A percentile compares a stretch with the other conserved stretches of the same genome.
phyloP scores from a whole-genome alignment of 2,329 filamentous ascomycete species.

The Beauveria australis region DNA sequence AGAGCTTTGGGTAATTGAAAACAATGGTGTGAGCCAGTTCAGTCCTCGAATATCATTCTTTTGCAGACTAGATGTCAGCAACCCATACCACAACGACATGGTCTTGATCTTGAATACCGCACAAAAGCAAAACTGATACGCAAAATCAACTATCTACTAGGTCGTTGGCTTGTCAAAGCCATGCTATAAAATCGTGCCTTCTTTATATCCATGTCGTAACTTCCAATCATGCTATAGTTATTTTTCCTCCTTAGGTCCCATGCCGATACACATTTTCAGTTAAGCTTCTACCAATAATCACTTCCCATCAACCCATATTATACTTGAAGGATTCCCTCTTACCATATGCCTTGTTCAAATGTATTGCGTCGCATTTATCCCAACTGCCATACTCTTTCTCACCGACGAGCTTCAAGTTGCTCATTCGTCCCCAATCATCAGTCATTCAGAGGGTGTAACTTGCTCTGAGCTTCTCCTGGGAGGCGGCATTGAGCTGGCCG shows the following conservation, averaged over 20 bases:
- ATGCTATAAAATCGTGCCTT: conserved; percentile 5
- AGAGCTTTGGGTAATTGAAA: too few relatives aligned
- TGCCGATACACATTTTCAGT: neutral
- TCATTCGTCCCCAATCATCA: neutral
- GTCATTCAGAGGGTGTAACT: conserved; percentile 35
- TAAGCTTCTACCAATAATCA: neutral
- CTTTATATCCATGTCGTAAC: conserved; percentile 3
- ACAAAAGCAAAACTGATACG: neutral
- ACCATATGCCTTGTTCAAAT: conserved; percentile 10
- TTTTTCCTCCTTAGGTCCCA: conserved; percentile 7
- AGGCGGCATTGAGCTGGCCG: conserved; percentile 38
- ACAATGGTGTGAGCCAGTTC: too few relatives aligned
- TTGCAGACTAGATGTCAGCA: too few relatives aligned
- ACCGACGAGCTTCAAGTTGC: neutral
- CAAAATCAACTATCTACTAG: conserved; percentile 10
- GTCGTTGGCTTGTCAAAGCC: neutral
- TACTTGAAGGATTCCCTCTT: neutral
- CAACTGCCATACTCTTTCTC: neutral
- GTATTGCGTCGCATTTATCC: neutral
- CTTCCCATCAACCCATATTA: conserved; percentile 8
- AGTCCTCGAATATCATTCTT: too few relatives aligned
- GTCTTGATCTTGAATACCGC: neutral
- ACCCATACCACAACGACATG: too few relatives aligned
- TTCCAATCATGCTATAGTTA: neutral
- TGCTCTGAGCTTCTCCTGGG: conserved; percentile 40